Percentiles rank a stretch among this genome's conserved stretches.
These are phyloP conservation scores for Cyberlindnera subsufficiens DNA, from an alignment of 805 yeast species.

Conservation along the genomic window DNA sequence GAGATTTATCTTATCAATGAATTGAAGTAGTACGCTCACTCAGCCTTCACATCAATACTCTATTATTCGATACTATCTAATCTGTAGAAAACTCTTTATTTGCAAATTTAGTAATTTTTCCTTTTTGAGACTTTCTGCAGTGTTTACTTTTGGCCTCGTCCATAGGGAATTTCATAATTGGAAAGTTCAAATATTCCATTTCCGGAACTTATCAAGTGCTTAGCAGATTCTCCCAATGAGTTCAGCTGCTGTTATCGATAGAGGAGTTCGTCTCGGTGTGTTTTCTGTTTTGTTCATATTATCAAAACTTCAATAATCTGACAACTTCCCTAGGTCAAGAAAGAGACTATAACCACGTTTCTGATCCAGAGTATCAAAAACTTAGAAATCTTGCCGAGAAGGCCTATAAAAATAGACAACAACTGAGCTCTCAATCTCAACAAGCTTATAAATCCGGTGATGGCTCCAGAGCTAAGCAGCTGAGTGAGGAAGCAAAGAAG, in stretches of 20 bases:
- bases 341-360: constrained; percentile 68
- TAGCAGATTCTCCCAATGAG: not conserved
- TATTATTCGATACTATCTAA: too few relatives aligned
- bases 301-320: not conserved
- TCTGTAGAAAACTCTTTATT: too few relatives aligned
- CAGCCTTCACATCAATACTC: too few relatives aligned
- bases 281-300: constrained; percentile 1
- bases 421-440: constrained; percentile 64
- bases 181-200: not conserved
- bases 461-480: constrained; percentile 61
- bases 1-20: too few relatives aligned
- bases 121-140: too few relatives aligned
- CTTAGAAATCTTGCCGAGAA: constrained; percentile 64
- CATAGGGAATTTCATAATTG: too few relatives aligned
- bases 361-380: constrained; percentile 56
- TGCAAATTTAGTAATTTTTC: too few relatives aligned
- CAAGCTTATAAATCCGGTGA: constrained; percentile 73
- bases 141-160: too few relatives aligned
- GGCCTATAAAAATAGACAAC: constrained; percentile 51
- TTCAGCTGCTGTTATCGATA: constrained; percentile 9
- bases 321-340: constrained; percentile 9
- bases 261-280: constrained; percentile 13
- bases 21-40: too few relatives aligned
- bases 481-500: constrained; percentile 63
- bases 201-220: not conserved